Evolutionary conservation across 306 rosid genomes (phyloP).

Genomic region (Trifolium repens): DNA sequence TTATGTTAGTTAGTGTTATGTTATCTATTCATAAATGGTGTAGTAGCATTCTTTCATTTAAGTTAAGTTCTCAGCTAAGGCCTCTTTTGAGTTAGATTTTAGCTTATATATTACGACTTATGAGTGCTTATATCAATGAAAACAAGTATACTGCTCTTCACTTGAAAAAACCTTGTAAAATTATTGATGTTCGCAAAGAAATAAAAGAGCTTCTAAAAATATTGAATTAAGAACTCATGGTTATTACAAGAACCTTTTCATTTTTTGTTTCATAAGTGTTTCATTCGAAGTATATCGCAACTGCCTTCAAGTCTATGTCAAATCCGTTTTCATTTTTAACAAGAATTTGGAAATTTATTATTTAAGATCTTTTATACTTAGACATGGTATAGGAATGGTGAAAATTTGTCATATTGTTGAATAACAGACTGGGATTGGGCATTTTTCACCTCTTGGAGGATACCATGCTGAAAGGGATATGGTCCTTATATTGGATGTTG

Average conservation of each 20-base stretch:
- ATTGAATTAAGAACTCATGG: neutral
- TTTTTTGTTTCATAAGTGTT: too few species aligned
- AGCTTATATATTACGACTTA: neutral
- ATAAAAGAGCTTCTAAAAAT: neutral
- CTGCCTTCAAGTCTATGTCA: neutral
- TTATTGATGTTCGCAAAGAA: neutral
- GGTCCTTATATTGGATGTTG: constrained; percentile 93
- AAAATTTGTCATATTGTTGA: constrained; percentile 37
- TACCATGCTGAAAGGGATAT: constrained; percentile 83
- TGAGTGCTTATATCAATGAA: neutral
- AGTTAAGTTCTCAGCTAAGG: constrained; percentile 22
- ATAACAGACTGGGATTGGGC: constrained; percentile 86
- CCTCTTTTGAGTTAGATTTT: neutral
- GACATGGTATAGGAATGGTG: constrained; percentile 20
- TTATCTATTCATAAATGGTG: constrained; percentile 6
- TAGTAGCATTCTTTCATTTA: constrained; percentile 28
- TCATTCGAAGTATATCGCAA: neutral
- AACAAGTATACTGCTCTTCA: neutral
- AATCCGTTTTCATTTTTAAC: neutral
- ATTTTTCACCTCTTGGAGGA: constrained; percentile 94
- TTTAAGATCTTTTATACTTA: neutral
- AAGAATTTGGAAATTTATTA: neutral
- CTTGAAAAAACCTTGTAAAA: neutral
- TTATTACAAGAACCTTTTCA: neutral
- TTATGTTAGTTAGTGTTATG: constrained; percentile 8